phyloP scores from a whole-genome alignment of 805 yeast genomes.

The Wickerhamiella kurtzmanii region DNA sequence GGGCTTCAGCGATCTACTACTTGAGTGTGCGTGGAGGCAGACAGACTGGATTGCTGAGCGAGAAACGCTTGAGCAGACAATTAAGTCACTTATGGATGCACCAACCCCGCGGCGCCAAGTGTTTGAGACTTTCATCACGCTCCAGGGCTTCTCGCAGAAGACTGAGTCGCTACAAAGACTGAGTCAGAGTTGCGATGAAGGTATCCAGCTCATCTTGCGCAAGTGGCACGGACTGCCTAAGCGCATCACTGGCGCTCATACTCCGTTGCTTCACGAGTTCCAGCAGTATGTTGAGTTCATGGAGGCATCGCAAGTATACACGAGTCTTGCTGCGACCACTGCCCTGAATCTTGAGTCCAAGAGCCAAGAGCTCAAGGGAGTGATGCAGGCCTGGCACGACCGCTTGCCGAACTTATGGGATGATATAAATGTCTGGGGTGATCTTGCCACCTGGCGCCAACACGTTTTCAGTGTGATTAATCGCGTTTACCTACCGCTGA shows the following conservation, averaged over 20 bases:
- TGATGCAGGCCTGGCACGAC: conserved; percentile 95
- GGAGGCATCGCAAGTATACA: conserved; percentile 92
- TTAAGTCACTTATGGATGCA: conserved; percentile 93
- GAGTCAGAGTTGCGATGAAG: conserved; percentile 83
- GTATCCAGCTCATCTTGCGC: conserved; percentile 79
- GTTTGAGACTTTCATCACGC: conserved; percentile 82
- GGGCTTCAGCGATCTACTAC: conserved; percentile 82
- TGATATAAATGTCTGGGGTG: conserved; percentile 96
- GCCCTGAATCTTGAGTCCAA: conserved; percentile 85
- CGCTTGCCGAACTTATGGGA: conserved; percentile 95
- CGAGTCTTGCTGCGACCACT: conserved; percentile 74
- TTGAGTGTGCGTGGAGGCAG: conserved; percentile 99
- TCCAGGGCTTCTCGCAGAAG: conserved; percentile 89
- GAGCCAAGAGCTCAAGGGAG: conserved; percentile 88
- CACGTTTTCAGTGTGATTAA: conserved; percentile 95
- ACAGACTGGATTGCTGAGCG: conserved; percentile 96
- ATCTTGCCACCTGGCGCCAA: conserved; percentile 95
- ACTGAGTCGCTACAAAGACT: conserved; percentile 75
- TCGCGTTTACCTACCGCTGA: conserved; percentile 83
- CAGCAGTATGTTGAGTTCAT: conserved; percentile 95
- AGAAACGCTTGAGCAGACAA: conserved; percentile 87
- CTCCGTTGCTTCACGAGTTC: conserved; percentile 80
- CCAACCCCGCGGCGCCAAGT: conserved; percentile 96
- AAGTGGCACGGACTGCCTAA: conserved; percentile 87
- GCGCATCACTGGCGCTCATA: conserved; percentile 59